A percentile compares a stretch with the other conserved stretches of the same genome.
Evolutionary conservation across 169 alveolate species (phyloP).

Genomic region (Plasmodium falciparum): DNA sequence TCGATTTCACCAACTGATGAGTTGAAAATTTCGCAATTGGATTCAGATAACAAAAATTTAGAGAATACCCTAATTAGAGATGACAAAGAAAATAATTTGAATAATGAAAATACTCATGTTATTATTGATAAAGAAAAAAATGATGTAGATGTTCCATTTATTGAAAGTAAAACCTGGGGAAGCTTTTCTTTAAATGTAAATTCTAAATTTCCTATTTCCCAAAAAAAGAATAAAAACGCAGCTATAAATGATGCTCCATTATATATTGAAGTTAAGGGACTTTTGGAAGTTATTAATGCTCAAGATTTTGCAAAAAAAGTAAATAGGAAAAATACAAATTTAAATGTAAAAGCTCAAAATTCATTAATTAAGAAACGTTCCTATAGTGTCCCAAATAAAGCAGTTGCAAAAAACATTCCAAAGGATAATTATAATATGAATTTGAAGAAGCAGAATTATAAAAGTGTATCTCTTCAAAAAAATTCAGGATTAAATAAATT

Average conservation of each 20-base stretch:
- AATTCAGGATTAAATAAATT: slow-evolving; percentile 28
- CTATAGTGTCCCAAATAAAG: slow-evolving; percentile 58
- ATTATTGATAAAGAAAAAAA: slow-evolving; percentile 31
- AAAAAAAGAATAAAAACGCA: slow-evolving; percentile 6
- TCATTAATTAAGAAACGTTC: slow-evolving; percentile 40
- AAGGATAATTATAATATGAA: slow-evolving; percentile 5
- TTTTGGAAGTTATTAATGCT: slow-evolving; percentile 56
- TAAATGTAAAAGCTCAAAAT: slow-evolving; percentile 22
- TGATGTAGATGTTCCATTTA: slow-evolving; percentile 14
- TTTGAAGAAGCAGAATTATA: slow-evolving; percentile 26
- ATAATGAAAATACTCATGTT: slow-evolving; percentile 23
- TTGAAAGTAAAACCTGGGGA: slow-evolving; percentile 2
- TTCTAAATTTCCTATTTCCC: slow-evolving; percentile 1
- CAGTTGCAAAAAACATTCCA: slow-evolving; percentile 27
- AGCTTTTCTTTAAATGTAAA: slow-evolving; percentile 12
- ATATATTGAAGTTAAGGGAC: slow-evolving; percentile 74
- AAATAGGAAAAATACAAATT: slow-evolving; percentile 10
- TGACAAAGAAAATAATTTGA: slow-evolving; percentile 8
- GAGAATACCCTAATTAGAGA: slow-evolving; percentile 11
- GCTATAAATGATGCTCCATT: slow-evolving; percentile 20
- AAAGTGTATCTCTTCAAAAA: slow-evolving; percentile 15
- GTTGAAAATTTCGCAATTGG: neutral
- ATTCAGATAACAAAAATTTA: slow-evolving; percentile 4
- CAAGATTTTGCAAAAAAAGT: slow-evolving; percentile 66
- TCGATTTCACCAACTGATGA: neutral